A percentile compares a stretch with the other conserved stretches of the same genome.
Evolutionary conservation across 2,329 filamentous ascomycete genomes (phyloP).

Genomic region (Fusarium nygamai): DNA sequence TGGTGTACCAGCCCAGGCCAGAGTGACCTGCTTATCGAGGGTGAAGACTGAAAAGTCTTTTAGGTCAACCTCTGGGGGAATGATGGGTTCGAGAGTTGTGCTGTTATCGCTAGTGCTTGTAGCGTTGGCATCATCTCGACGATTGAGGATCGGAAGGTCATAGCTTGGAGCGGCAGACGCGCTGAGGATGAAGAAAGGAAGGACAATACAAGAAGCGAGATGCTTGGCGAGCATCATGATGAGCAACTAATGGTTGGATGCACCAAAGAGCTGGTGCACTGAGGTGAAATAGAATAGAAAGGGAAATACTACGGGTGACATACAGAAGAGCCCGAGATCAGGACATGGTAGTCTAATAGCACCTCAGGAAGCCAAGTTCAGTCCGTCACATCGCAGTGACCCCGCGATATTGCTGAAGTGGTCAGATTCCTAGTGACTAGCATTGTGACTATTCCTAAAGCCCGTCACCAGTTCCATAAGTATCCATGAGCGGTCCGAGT

Average conservation of each 20-base stretch:
- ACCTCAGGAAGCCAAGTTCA: background rate
- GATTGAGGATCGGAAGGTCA: background rate
- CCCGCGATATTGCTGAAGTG: background rate
- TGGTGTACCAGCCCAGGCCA: slow-evolving; percentile 24
- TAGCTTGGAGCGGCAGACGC: background rate
- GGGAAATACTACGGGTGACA: background rate
- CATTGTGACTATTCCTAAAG: background rate
- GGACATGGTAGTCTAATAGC: background rate
- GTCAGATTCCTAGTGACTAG: background rate
- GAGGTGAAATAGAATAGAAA: background rate
- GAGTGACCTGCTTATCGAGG: background rate
- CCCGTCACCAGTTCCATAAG: background rate
- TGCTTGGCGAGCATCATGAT: background rate
- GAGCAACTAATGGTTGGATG: too few relatives aligned
- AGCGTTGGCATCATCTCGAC: background rate
- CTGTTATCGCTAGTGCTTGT: background rate
- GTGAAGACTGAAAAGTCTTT: background rate
- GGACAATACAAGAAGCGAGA: fast-evolving
- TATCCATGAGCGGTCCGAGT: background rate
- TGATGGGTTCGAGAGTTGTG: slow-evolving; percentile 14
- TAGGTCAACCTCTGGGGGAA: slow-evolving; percentile 12
- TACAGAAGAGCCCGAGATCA: background rate
- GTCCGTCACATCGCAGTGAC: background rate
- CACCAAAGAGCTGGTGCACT: fast-evolving
- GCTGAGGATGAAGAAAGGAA: background rate